Evolutionary conservation across 441 rosid species (phyloP).

Genomic region (Erodium texanum): DNA sequence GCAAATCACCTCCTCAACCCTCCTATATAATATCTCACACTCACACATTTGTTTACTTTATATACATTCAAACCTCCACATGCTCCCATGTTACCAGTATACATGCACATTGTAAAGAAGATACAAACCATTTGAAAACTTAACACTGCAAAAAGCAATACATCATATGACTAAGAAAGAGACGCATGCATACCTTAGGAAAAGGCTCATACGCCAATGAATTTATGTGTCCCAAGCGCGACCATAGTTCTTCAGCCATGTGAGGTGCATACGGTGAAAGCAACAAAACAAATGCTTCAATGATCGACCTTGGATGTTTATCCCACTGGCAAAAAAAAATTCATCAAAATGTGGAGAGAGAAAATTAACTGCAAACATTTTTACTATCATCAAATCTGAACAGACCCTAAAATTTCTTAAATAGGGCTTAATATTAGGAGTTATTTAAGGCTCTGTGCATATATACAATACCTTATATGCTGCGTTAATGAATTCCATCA

Average conservation of each 20-base stretch:
- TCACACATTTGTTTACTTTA: not conserved
- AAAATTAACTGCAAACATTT: not conserved
- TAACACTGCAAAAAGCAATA: not conserved
- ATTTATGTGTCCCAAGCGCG: slow-evolving; percentile 52
- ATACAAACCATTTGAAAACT: too few relatives aligned
- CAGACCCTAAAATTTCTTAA: not conserved
- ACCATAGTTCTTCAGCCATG: slow-evolving; percentile 97
- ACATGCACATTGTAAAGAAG: too few relatives aligned
- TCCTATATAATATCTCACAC: not conserved
- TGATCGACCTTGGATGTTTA: slow-evolving; percentile 53
- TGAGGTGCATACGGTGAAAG: slow-evolving; percentile 92
- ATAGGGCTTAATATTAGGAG: not conserved
- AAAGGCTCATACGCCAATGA: slow-evolving; percentile 64
- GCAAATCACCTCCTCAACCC: not conserved
- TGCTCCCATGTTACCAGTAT: not conserved
- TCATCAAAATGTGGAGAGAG: slow-evolving; percentile 5
- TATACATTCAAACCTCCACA: not conserved
- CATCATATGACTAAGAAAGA: slow-evolving; percentile 4
- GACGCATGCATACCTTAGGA: slow-evolving; percentile 44
- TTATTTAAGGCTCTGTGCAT: not conserved
- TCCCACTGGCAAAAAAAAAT: slow-evolving; percentile 82
- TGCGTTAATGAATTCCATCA: slow-evolving; percentile 94
- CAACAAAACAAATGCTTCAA: slow-evolving; percentile 64
- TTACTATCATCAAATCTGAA: not conserved
- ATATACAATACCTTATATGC: slow-evolving; percentile 59